Conservation (phyloP, 169 alveolate genomes). For the Prorocentrum cordatum region DNA sequence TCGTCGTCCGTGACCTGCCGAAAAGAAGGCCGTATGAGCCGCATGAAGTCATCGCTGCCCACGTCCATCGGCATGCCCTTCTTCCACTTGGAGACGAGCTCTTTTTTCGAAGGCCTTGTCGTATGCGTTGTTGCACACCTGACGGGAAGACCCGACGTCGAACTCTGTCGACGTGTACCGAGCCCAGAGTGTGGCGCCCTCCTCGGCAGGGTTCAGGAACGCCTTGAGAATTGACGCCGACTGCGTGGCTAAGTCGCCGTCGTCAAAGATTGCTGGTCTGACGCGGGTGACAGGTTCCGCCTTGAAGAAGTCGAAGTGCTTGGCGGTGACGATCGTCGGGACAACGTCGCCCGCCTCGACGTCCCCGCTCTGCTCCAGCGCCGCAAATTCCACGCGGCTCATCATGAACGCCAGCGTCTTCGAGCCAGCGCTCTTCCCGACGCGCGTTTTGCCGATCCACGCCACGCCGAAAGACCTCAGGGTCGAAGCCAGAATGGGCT, state of each 20-base stretch:
- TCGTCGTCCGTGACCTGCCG: not conserved
- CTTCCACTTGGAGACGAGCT: not conserved
- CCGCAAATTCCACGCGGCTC: not conserved
- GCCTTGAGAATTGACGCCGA: constrained; percentile 1
- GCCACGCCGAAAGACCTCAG: not conserved
- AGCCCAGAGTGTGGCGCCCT: constrained; percentile 10
- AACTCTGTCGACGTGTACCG: constrained; percentile 10
- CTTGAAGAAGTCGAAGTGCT: constrained; percentile 5
- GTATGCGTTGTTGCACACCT: constrained; percentile 9
- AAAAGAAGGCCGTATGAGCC: not conserved
- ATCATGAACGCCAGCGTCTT: not conserved
- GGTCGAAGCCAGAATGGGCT: not conserved
- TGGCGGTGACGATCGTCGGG: constrained; percentile 8
- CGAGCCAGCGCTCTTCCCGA: not conserved
- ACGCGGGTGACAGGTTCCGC: not conserved
- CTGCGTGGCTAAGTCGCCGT: not conserved
- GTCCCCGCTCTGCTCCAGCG: not conserved
- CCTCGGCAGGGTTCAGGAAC: not conserved
- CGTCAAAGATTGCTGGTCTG: constrained; percentile 17
- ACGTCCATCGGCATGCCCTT: not conserved
- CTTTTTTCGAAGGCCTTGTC: not conserved
- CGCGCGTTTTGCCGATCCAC: not conserved
- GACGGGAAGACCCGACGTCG: not conserved
- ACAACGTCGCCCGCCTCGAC: not conserved
- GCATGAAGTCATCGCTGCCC: not conserved